A percentile compares a stretch with the other conserved stretches of the same genome.
Evolutionary conservation across 768 basidiomycete species (phyloP).

Genomic region (Chiua virens): DNA sequence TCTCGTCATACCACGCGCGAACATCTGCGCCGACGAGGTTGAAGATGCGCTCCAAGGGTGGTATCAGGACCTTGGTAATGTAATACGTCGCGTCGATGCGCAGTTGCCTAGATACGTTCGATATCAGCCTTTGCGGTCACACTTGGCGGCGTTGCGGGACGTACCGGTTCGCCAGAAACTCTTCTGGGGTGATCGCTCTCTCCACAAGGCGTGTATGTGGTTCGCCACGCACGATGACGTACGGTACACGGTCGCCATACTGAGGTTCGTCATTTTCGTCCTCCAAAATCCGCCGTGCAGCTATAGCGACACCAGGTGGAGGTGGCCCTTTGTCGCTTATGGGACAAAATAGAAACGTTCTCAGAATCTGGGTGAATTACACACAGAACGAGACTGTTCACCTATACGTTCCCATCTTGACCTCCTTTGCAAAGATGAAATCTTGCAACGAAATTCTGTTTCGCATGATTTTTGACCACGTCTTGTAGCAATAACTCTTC

Average conservation of each 20-base stretch:
- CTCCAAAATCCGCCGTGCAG: slow-evolving; percentile 65
- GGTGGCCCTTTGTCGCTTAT: slow-evolving; percentile 78
- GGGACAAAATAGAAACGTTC: no score
- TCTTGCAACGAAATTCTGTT: slow-evolving; percentile 85
- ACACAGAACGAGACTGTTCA: slow-evolving; percentile 23
- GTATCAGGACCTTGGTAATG: slow-evolving; percentile 82
- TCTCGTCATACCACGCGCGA: slow-evolving; percentile 80
- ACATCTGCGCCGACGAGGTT: slow-evolving; percentile 89
- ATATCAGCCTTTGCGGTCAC: neutral
- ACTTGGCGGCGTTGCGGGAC: slow-evolving; percentile 7
- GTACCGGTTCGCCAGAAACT: slow-evolving; percentile 64
- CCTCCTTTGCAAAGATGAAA: slow-evolving; percentile 93
- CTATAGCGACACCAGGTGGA: slow-evolving; percentile 90
- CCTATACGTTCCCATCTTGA: slow-evolving; percentile 93
- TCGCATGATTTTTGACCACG: slow-evolving; percentile 84
- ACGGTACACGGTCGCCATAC: slow-evolving; percentile 92
- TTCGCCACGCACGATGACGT: slow-evolving; percentile 74
- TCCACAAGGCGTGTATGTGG: slow-evolving; percentile 69
- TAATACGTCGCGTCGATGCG: slow-evolving; percentile 89
- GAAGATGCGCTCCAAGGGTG: slow-evolving; percentile 88
- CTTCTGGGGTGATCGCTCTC: slow-evolving; percentile 70
- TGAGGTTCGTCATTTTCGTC: slow-evolving; percentile 86
- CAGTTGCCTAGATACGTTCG: slow-evolving; percentile 45
- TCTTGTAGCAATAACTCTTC: slow-evolving; percentile 81
- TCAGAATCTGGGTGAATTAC: no score